Percentiles rank a stretch among this genome's conserved stretches.
Evolutionary conservation across 116 monocot species (phyloP).

Genomic region (Thalassia testudinum): DNA sequence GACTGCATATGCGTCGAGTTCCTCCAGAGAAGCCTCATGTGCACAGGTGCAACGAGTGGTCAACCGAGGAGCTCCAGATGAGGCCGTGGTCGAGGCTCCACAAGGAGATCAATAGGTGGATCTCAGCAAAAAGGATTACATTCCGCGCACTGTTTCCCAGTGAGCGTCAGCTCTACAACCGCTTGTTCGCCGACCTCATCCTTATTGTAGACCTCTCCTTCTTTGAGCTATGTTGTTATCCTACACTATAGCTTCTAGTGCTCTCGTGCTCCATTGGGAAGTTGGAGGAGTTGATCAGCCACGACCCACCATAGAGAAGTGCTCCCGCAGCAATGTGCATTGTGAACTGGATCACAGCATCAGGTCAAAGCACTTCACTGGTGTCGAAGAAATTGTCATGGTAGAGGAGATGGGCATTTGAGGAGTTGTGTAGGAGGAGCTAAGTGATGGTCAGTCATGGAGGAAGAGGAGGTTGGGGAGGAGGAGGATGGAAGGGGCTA

Average conservation of each 20-base stretch:
- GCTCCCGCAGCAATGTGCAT: conserved; percentile 55
- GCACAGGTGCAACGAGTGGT: conserved; percentile 38
- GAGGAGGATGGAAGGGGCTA: too few relatives aligned
- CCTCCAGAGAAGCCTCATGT: conserved; percentile 61
- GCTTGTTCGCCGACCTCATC: conserved; percentile 33
- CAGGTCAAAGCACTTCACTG: too few relatives aligned
- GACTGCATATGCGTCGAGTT: conserved; percentile 37
- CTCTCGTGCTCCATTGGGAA: conserved; percentile 60
- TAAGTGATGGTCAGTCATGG: too few relatives aligned
- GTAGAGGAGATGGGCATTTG: too few relatives aligned
- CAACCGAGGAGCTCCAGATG: conserved; percentile 31
- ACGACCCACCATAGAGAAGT: conserved; percentile 42
- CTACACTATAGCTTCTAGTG: conserved; percentile 39
- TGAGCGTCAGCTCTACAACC: conserved; percentile 78
- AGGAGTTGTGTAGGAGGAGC: too few relatives aligned
- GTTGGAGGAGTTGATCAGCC: conserved; percentile 67
- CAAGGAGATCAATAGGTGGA: conserved; percentile 61
- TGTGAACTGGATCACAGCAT: too few relatives aligned
- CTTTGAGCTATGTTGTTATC: conserved; percentile 38
- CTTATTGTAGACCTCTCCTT: conserved; percentile 63
- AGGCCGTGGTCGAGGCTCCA: conserved; percentile 51
- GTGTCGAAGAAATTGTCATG: too few relatives aligned
- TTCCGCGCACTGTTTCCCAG: conserved; percentile 63
- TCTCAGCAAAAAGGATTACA: conserved; percentile 35
- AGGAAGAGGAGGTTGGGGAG: too few relatives aligned